Conservation (phyloP, 1,139 yeast genomes). For the Wickerhamiella infanticola region DNA sequence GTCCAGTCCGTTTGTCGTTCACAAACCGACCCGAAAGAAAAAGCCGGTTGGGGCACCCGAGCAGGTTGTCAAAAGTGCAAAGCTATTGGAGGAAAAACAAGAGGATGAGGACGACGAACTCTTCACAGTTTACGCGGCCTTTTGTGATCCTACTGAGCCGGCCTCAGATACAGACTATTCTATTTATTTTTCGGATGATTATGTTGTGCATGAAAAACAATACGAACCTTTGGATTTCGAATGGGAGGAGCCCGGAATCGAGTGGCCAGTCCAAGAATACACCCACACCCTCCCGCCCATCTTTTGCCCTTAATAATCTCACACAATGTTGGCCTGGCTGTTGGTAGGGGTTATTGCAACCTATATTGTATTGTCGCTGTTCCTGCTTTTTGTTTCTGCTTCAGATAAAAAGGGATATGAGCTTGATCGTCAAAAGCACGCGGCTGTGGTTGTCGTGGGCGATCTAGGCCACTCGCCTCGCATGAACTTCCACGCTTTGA, state of each 20-base stretch:
- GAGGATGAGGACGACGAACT: background rate
- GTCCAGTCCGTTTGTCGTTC: background rate
- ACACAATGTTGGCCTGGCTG: slow-evolving; percentile 1
- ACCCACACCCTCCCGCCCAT: background rate
- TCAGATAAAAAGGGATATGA: slow-evolving; percentile 12
- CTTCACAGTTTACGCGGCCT: background rate
- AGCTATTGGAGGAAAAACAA: background rate
- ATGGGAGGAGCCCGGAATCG: background rate
- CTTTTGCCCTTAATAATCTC: too few relatives aligned
- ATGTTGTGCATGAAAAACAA: background rate
- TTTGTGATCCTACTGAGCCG: background rate
- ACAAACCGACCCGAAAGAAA: background rate
- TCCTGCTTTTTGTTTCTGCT: slow-evolving; percentile 19
- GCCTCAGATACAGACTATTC: background rate
- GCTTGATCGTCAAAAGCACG: slow-evolving; percentile 30
- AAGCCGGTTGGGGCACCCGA: background rate
- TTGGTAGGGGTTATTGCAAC: slow-evolving; percentile 13
- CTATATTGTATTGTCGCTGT: slow-evolving; percentile 20
- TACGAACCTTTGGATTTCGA: background rate
- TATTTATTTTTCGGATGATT: background rate
- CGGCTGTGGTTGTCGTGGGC: slow-evolving; percentile 73
- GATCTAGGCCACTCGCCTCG: slow-evolving; percentile 94
- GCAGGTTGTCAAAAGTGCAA: background rate
- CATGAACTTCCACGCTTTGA: slow-evolving; percentile 79
- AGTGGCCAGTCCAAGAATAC: background rate